These are phyloP conservation scores for Helotiales sp. DNA, from an alignment of 2,329 filamentous ascomycete species.

Conservation along the genomic window DNA sequence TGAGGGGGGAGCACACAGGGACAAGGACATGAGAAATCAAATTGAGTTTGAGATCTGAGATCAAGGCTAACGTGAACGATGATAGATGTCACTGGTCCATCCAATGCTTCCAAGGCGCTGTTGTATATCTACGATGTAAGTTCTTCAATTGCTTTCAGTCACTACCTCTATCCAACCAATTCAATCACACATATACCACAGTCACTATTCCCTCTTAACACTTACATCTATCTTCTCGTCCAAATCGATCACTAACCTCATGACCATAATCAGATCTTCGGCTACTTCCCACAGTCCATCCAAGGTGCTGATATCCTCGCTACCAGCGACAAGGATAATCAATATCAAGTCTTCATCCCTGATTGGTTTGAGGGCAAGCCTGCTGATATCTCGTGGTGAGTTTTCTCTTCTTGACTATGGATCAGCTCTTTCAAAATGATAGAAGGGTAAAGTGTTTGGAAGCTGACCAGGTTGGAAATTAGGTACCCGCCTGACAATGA, in stretches of 20 bases:
- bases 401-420: background rate
- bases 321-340: constrained; percentile 56
- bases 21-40: too few relatives aligned
- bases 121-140: constrained; percentile 58
- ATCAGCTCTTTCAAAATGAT: background rate
- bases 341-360: constrained; percentile 88
- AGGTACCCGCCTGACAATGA: constrained; percentile 63
- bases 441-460: background rate
- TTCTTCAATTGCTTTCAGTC: background rate
- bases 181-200: too few relatives aligned
- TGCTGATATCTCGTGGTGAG: constrained; percentile 52
- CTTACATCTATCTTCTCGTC: too few relatives aligned
- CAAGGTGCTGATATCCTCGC: constrained; percentile 73
- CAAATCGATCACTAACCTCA: background rate
- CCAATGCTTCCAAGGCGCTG: constrained; percentile 60
- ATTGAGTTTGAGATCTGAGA: background rate
- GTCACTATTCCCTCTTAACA: background rate
- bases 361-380: constrained; percentile 80
- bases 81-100: constrained; percentile 52
- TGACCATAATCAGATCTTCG: constrained; percentile 56
- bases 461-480: background rate
- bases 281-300: constrained; percentile 71
- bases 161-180: too few relatives aligned
- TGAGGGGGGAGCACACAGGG: too few relatives aligned
- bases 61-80: background rate